Conservation (phyloP, 2,329 filamentous ascomycete species). For the Sporothrix euskadiensis region DNA sequence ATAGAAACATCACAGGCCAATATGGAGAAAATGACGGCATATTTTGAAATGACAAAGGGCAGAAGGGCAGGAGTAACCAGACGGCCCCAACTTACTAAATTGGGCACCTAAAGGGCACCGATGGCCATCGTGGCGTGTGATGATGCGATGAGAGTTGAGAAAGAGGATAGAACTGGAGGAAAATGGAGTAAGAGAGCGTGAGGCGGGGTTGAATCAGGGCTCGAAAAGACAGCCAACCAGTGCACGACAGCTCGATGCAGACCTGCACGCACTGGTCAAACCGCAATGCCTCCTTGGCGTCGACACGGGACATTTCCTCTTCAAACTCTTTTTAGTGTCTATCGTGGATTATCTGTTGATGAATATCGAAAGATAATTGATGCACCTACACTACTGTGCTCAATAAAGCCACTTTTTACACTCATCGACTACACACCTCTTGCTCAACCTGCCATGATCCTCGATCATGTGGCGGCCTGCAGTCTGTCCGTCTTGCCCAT, state of each 20-base stretch:
- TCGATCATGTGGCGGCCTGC: neutral
- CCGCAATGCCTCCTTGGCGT: neutral
- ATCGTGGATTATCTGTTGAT: no score
- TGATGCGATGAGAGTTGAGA: neutral
- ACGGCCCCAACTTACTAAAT: neutral
- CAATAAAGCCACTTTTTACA: neutral
- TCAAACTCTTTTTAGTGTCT: neutral
- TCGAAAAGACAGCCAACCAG: neutral
- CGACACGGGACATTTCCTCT: neutral
- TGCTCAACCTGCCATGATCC: neutral
- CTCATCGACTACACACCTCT: neutral
- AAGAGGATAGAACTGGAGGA: neutral
- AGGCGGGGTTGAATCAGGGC: neutral
- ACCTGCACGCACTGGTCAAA: conserved; percentile 11
- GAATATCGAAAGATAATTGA: no score
- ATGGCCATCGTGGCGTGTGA: neutral
- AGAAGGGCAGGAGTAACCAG: neutral
- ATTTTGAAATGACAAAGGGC: neutral
- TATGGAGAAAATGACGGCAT: conserved; percentile 2
- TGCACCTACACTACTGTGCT: no score
- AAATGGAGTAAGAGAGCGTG: neutral
- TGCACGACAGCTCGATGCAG: conserved; percentile 10
- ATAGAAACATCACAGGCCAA: neutral
- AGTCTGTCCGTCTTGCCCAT: neutral
- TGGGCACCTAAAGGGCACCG: neutral